Evolutionary conservation across 202 grass and related monocot genomes (phyloP).

Genomic region (Schoenoplectus triqueter): DNA sequence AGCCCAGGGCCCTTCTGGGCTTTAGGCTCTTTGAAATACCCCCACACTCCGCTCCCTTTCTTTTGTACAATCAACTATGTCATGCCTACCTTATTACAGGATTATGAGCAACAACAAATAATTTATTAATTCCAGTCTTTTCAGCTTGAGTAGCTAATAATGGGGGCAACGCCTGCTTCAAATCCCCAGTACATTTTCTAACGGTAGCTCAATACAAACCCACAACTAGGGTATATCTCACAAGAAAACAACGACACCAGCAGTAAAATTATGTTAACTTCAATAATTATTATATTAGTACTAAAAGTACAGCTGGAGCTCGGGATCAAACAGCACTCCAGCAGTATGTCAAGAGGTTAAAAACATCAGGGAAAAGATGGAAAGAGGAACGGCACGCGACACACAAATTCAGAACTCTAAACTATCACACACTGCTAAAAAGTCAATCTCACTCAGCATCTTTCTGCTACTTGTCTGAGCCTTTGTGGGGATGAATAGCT

Average conservation of each 20-base stretch:
- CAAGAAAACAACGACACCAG: background rate
- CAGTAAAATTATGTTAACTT: background rate
- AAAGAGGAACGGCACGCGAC: background rate
- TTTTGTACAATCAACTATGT: too few relatives aligned
- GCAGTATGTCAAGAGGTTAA: background rate
- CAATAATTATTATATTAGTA: background rate
- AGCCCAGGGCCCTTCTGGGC: too few relatives aligned
- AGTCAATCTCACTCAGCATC: constrained; percentile 15
- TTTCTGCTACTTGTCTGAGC: constrained; percentile 46
- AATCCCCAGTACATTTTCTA: background rate
- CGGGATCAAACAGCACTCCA: background rate
- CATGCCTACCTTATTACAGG: too few relatives aligned
- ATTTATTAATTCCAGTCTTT: background rate
- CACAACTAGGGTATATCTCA: background rate
- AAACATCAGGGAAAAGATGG: background rate
- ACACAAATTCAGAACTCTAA: background rate
- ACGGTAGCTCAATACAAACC: background rate
- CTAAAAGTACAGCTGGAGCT: background rate
- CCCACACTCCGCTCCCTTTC: too few relatives aligned
- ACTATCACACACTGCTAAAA: background rate
- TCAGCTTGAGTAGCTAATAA: background rate
- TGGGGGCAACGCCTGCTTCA: background rate
- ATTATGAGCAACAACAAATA: too few relatives aligned
- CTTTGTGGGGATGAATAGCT: constrained; percentile 60
- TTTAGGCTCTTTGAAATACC: too few relatives aligned